Evolutionary conservation across 2,329 filamentous ascomycete species (phyloP), one percentile per base, ranked within the genome.

Genomic region (Trichoderma arundinaceum): DNA sequence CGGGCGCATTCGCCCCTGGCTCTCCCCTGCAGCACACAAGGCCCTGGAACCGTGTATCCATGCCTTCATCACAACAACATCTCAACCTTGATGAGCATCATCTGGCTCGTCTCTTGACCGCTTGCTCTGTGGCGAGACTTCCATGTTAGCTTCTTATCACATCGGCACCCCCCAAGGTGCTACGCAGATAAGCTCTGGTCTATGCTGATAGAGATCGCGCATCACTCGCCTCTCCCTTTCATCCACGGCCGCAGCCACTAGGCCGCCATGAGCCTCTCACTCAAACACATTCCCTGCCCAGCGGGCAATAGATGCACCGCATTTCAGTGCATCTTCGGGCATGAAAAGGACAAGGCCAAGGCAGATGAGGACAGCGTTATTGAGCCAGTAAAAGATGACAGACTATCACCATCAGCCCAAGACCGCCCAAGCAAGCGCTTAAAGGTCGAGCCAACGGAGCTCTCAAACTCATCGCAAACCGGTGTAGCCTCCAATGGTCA

Each of bases 241-340:
- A 54, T 22, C 13, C 9, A 43, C 12, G 17, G 43, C 41, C 22
- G 28, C 32, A 38, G 49, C 10, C 9, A 17, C 39, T 17, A 17
- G 38, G 38, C 28, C 65, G 48, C 13, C 48, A 79, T 79, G 78
- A 78, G 77, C 66, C 67, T 80, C 65, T 71, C 73, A 53, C 80
- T 84, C 68, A 84, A 83, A 70, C 79, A 78, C 66, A 80, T 85
- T 54, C 81, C 82, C 9, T 85, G 83, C 69, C 83, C 83, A 6
- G 81, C 81, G 19, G 82, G 82, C 58, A 76, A 79, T 53, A 74
- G 67, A 2, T 85, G 83, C 70, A 81, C 78, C 8, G 81, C 82
- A 15, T 83, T 83, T 69, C 77, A 80, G 67, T 85, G 83, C 69
- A 78, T 84, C 44, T 85, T 85, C 69, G 80, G 80, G 33, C 81